phyloP scores from a whole-genome alignment of 345 rosid genomes.

The Boechera divaricarpa region DNA sequence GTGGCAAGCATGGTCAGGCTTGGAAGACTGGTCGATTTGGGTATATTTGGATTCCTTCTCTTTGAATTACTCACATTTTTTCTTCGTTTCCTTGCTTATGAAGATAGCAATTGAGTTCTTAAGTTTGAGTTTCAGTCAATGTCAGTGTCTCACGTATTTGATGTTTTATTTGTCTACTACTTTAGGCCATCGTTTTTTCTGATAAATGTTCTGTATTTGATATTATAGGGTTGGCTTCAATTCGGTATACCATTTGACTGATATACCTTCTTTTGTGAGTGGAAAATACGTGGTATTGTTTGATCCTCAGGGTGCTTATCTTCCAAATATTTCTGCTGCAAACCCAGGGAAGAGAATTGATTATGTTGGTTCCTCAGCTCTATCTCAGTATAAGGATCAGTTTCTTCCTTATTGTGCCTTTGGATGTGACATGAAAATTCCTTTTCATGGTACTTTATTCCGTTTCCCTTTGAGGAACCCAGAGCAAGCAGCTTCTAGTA shows the following conservation, averaged over 20 bases:
- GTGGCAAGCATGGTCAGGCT: slow-evolving; percentile 77
- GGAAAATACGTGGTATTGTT: slow-evolving; percentile 81
- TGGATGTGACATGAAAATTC: slow-evolving; percentile 83
- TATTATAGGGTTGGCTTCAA: slow-evolving; percentile 85
- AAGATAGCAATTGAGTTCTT: slow-evolving; percentile 8
- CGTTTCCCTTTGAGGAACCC: slow-evolving; percentile 91
- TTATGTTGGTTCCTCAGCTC: slow-evolving; percentile 75
- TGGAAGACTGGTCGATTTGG: slow-evolving; percentile 96
- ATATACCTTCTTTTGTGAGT: slow-evolving; percentile 94
- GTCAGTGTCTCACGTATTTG: neutral
- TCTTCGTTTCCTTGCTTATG: slow-evolving; percentile 9
- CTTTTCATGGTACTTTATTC: slow-evolving; percentile 80
- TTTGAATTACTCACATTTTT: neutral
- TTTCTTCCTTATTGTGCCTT: slow-evolving; percentile 86
- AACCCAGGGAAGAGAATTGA: slow-evolving; percentile 96
- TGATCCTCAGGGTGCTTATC: slow-evolving; percentile 88
- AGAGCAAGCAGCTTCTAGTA: slow-evolving; percentile 73
- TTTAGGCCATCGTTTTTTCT: neutral
- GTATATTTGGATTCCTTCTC: slow-evolving; percentile 39
- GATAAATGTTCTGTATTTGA: slow-evolving; percentile 28
- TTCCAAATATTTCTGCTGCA: slow-evolving; percentile 83
- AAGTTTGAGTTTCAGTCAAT: neutral
- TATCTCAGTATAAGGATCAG: slow-evolving; percentile 71
- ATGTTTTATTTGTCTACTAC: neutral
- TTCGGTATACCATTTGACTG: slow-evolving; percentile 94